A percentile compares a stretch with the other conserved stretches of the same genome.
Conservation (phyloP, 495 filamentous ascomycete species). For the Aspergillus leporis region DNA sequence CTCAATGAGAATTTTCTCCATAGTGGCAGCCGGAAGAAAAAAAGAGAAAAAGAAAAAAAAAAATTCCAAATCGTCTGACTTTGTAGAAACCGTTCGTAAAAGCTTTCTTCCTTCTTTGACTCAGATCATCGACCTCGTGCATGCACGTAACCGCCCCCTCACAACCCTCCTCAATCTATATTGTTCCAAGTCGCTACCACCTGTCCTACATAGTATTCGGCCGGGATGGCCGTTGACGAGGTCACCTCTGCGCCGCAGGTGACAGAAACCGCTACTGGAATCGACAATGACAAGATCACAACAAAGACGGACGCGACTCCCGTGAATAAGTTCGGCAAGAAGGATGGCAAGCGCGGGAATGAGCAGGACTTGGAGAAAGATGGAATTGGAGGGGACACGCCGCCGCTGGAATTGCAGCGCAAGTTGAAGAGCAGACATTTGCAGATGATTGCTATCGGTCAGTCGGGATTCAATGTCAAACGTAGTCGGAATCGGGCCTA, state of each 20-base stretch:
- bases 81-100: background rate
- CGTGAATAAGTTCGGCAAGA: background rate
- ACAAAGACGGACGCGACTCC: background rate
- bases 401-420: conserved; percentile 36
- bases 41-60: background rate
- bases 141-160: background rate
- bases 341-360: background rate
- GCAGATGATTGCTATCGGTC: conserved; percentile 65
- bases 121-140: background rate
- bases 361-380: conserved; percentile 9
- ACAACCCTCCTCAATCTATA: background rate
- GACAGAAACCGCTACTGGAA: background rate
- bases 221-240: conserved; percentile 7
- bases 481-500: background rate
- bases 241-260: conserved; percentile 8
- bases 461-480: background rate
- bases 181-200: background rate
- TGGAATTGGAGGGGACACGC: conserved; percentile 1
- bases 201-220: background rate
- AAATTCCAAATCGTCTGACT: background rate
- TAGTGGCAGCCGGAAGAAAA: background rate
- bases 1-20: background rate
- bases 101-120: background rate
- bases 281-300: background rate
- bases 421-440: conserved; percentile 64